phyloP scores from a whole-genome alignment of 257 asterid genomes.

The Perilla frutescens region DNA sequence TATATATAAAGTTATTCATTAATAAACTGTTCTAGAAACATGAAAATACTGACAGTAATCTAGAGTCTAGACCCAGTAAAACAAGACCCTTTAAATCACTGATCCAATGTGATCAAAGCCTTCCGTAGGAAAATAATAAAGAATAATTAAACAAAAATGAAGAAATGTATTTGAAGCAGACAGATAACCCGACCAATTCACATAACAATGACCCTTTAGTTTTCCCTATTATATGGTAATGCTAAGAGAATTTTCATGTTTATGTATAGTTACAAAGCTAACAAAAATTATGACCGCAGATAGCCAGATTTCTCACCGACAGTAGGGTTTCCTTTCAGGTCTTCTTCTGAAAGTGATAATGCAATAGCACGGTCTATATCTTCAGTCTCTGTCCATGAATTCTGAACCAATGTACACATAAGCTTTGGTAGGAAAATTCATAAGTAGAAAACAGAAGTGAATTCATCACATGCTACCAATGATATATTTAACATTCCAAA shows the following conservation, averaged over 20 bases:
- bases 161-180: not conserved
- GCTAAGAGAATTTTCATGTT: constrained; percentile 1
- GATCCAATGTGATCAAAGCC: not conserved
- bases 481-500: not conserved
- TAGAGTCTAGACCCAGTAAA: not conserved
- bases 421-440: constrained; percentile 9
- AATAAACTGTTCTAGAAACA: not conserved
- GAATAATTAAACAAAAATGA: not conserved
- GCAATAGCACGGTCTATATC: constrained; percentile 86
- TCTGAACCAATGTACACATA: constrained; percentile 48
- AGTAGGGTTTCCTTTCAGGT: constrained; percentile 57
- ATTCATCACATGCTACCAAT: constrained; percentile 1
- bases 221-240: not conserved
- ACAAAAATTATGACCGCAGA: constrained; percentile 9
- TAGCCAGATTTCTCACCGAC: constrained; percentile 51
- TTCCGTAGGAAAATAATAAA: not conserved
- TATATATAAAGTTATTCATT: constrained; percentile 27
- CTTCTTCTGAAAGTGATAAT: constrained; percentile 78
- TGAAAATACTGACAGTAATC: not conserved
- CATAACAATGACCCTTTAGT: not conserved
- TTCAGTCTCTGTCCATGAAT: constrained; percentile 66
- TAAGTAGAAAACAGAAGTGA: not conserved
- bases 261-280: not conserved
- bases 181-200: not conserved
- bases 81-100: not conserved